Conservation (phyloP, 257 asterid species). For the Coffea eugenioides region DNA sequence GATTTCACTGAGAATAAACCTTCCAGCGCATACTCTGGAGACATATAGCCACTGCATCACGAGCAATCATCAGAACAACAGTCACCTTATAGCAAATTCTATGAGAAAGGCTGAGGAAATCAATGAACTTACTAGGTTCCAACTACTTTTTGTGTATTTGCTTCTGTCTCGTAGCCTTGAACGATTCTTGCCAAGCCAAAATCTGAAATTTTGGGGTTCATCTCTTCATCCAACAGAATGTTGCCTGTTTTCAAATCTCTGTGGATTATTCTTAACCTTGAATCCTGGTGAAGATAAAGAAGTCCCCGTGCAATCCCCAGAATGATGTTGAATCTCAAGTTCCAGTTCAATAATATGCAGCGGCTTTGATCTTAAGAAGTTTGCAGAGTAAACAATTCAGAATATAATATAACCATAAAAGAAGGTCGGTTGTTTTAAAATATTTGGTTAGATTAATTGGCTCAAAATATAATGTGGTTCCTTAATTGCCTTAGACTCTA, state of each 20-base stretch:
- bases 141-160: constrained; percentile 19
- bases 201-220: constrained; percentile 30
- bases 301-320: constrained; percentile 21
- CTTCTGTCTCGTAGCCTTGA: constrained; percentile 15
- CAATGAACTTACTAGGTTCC: constrained; percentile 27
- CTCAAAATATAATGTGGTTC: background rate
- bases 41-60: constrained; percentile 28
- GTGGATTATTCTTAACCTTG: constrained; percentile 21
- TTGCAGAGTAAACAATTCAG: background rate
- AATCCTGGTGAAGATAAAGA: constrained; percentile 24
- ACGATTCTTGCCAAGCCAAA: constrained; percentile 29
- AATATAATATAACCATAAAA: background rate
- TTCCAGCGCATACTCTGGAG: constrained; percentile 33
- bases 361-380: constrained; percentile 1
- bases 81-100: too few relatives aligned
- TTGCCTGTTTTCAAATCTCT: constrained; percentile 28
- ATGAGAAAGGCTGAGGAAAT: background rate
- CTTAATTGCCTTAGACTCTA: background rate
- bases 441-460: background rate
- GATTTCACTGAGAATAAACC: constrained; percentile 28
- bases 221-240: constrained; percentile 21
- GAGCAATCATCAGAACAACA: background rate
- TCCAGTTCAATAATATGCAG: constrained; percentile 13
- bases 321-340: constrained; percentile 15
- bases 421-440: background rate